Evolutionary conservation across 441 rosid genomes (phyloP), one percentile per base, ranked within the genome.

Genomic region (Euphorbia corollata): DNA sequence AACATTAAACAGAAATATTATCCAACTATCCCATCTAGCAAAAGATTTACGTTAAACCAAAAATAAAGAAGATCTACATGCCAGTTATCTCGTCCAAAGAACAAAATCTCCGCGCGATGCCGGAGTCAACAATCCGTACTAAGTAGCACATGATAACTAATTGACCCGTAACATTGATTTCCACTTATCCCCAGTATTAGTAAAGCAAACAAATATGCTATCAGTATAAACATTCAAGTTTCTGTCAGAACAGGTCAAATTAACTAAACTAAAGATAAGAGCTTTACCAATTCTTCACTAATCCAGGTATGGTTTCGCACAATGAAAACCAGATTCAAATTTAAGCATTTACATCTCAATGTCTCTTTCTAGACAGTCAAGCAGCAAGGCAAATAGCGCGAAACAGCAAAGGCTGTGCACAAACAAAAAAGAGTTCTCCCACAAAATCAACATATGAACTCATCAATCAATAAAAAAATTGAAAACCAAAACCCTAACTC

Each of bases 111-210:
- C 20, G 58, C 0, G 13, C 18, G 15, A 13, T 11, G 48, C 48
- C 48, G 13, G 13, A 13, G 55, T 8, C 19, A 54, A 3, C 11
- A 7, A 20, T 54, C 58, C 30, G 10, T 54, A 13, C 27, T 20
- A 54, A 19, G 58, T 8, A 54, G 58, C 13, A 54, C 58, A 20
- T 9, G 8, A 16, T 54, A 54, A 20, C 27, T 20, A 36, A 11
- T 50, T 22, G 5, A 55, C 19, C 32, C 34, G 38, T 20, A 71
- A 66, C 58, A 66, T 54, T 41, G 32, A 75, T 64, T 47, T 27
- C 60, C 60, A 20, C 30, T 8, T 6, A 16, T 20, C 32, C 32
- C 7, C 34, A 50, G 61, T 12, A 19, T 66, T 15, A 22, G 18
- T 9, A 27, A 12, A 65, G 8, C 30, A 20, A 65, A 65, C 48